Evolutionary conservation across 2,329 filamentous ascomycete species (phyloP).

Genomic region (Cytospora schulzeri): DNA sequence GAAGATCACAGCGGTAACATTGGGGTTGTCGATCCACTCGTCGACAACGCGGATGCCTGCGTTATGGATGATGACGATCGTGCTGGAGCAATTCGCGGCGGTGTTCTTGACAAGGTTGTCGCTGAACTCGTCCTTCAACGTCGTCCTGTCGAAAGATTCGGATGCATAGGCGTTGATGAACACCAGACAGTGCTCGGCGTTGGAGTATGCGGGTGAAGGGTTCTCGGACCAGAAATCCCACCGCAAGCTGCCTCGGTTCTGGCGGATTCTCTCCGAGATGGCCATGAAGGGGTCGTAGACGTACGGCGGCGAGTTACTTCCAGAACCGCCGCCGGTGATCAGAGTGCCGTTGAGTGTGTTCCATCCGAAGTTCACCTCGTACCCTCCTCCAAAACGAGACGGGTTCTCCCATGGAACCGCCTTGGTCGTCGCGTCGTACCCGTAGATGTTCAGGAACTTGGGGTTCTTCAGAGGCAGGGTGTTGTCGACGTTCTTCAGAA

Average conservation of each 20-base stretch:
- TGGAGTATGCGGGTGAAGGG: conserved; percentile 20
- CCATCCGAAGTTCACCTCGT: conserved; percentile 42
- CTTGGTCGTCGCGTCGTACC: conserved; percentile 59
- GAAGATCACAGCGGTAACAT: conserved; percentile 65
- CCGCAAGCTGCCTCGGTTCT: conserved; percentile 50
- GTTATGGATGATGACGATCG: conserved; percentile 67
- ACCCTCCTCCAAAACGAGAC: conserved; percentile 54
- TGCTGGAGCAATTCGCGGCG: conserved; percentile 61
- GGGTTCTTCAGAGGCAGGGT: conserved; percentile 56
- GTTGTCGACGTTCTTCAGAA: conserved; percentile 63
- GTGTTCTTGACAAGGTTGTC: conserved; percentile 60
- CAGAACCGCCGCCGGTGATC: conserved; percentile 47
- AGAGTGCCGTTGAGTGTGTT: conserved; percentile 48
- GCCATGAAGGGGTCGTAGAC: conserved; percentile 69
- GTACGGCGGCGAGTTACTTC: conserved; percentile 78
- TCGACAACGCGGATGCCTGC: conserved; percentile 64
- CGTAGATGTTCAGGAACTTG: conserved; percentile 59
- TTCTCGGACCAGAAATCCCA: conserved; percentile 27
- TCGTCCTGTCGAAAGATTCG: conserved; percentile 68
- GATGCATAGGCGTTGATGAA: conserved; percentile 70
- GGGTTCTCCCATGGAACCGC: conserved; percentile 22
- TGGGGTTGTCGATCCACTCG: conserved; percentile 62
- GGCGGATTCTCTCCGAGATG: conserved; percentile 60
- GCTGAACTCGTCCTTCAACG: conserved; percentile 66
- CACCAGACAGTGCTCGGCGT: conserved; percentile 55